A percentile compares a stretch with the other conserved stretches of the same genome.
Conservation (phyloP, 306 rosid species). For the Oxytropis ochrocephala region DNA sequence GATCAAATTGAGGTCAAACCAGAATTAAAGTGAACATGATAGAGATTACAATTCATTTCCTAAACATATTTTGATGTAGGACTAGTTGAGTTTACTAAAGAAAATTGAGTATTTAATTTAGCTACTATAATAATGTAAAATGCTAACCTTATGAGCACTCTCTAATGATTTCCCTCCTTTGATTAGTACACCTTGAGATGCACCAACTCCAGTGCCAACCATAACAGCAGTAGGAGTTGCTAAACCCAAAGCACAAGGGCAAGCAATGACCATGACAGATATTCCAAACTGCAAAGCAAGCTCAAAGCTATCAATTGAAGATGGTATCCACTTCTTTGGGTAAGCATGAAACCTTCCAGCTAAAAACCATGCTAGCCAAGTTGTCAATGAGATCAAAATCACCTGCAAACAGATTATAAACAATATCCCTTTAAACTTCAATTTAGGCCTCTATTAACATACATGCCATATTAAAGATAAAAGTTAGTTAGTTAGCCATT, state of each 20-base stretch:
- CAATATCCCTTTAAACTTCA: background rate
- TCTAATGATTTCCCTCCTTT: constrained; percentile 94
- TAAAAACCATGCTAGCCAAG: constrained; percentile 81
- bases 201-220: constrained; percentile 98
- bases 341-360: constrained; percentile 64
- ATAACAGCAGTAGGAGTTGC: constrained; percentile 93
- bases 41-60: background rate
- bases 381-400: constrained; percentile 51
- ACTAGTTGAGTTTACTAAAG: background rate
- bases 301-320: constrained; percentile 80
- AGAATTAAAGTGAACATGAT: background rate
- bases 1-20: too few species aligned
- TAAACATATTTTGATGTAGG: background rate
- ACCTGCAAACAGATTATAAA: constrained; percentile 48
- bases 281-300: constrained; percentile 94
- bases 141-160: constrained; percentile 74
- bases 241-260: constrained; percentile 94
- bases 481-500: too few species aligned
- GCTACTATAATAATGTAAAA: background rate
- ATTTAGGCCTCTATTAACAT: background rate
- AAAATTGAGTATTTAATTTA: background rate
- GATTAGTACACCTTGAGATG: constrained; percentile 83
- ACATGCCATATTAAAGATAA: too few species aligned
- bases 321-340: constrained; percentile 75
- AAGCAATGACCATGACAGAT: constrained; percentile 93